Evolutionary conservation across 1,284 basidiomycete genomes (phyloP), one percentile per base, ranked within the genome.

Genomic region (Thecaphora frezii): DNA sequence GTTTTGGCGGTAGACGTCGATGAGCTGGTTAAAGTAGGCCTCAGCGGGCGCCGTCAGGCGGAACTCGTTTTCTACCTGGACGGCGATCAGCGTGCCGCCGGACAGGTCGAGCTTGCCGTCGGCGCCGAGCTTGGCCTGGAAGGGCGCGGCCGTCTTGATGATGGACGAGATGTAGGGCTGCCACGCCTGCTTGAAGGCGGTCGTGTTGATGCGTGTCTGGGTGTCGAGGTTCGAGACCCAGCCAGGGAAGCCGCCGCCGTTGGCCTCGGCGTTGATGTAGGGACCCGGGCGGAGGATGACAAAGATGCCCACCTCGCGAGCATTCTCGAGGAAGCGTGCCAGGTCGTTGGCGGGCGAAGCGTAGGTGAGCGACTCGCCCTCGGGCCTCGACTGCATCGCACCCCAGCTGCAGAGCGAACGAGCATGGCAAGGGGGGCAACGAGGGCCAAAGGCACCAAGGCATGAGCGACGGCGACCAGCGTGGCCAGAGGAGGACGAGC

Each of bases 181-280:
- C 88, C 89, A 91, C 0, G 88, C 84, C 7, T 81, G 83, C 54
- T 79, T 82, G 82, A 85, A 91, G 60, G 87, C 87, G 0, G 85
- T 83, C 5, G 83, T 85, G 62, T 88, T 87, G 10, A 76, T 89
- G 9, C 89, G 83, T 21, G 90, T 81, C 40, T 81, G 81, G 2
- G 87, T 87, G 4, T 85, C 83, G 16, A 89, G 84, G 67, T 87
- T 83, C 13, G 85, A 83, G 16, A 85, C 82, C 89, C 89, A 90
- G 58, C 88, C 87, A 0, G 89, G 84, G 57, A 90, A 85, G 1
- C 89, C 89, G 21, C 89, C 89, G 30, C 50, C 51, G 1, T 87
- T 87, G 0, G 88, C 89, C 77, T 91, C 89, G 0, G 88, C 76
- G 41, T 79, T 77, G 80, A 90, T 90, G 74, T 90, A 87, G 0